A percentile compares a stretch with the other conserved stretches of the same genome.
Evolutionary conservation across 2,329 filamentous ascomycete genomes (phyloP).

Genomic region (Blastomyces gilchristii): DNA sequence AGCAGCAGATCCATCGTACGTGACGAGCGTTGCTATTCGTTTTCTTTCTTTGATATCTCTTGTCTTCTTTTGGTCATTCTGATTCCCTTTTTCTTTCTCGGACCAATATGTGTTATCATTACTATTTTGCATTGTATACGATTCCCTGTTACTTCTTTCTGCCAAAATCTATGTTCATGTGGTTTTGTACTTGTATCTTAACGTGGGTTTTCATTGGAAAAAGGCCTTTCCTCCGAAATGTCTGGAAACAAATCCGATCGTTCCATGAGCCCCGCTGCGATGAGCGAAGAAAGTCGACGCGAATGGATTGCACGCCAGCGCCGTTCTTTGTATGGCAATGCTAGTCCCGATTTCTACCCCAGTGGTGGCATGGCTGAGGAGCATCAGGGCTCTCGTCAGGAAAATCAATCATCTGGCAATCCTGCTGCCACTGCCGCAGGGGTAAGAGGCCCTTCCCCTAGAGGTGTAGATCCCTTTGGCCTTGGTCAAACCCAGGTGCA

Average conservation of each 20-base stretch:
- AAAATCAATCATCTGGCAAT: slow-evolving; percentile 54
- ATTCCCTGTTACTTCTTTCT: slow-evolving; percentile 26
- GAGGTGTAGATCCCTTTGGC: slow-evolving; percentile 63
- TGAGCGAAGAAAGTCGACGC: slow-evolving; percentile 93
- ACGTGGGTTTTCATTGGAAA: slow-evolving; percentile 30
- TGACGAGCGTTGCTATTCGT: slow-evolving; percentile 32
- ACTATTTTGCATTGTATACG: slow-evolving; percentile 17
- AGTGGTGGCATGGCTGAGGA: slow-evolving; percentile 60
- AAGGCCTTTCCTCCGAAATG: slow-evolving; percentile 58
- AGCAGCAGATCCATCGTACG: slow-evolving; percentile 98
- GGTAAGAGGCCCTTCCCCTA: slow-evolving; percentile 63
- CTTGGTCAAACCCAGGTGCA: slow-evolving; percentile 41
- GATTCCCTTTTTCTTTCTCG: slow-evolving; percentile 16
- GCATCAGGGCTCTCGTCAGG: slow-evolving; percentile 50
- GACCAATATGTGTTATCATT: slow-evolving; percentile 12
- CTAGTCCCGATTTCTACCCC: slow-evolving; percentile 56
- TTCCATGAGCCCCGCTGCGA: slow-evolving; percentile 69
- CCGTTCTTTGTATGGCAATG: slow-evolving; percentile 79
- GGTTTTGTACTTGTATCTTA: slow-evolving; percentile 36
- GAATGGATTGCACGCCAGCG: slow-evolving; percentile 94
- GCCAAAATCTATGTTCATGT: slow-evolving; percentile 4
- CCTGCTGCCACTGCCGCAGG: slow-evolving; percentile 48
- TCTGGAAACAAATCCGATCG: slow-evolving; percentile 72
- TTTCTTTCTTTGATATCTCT: slow-evolving; percentile 16
- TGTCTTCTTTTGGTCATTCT: slow-evolving; percentile 22